Conservation (phyloP, 768 basidiomycete genomes). For the Rhodotorula babjevae region DNA sequence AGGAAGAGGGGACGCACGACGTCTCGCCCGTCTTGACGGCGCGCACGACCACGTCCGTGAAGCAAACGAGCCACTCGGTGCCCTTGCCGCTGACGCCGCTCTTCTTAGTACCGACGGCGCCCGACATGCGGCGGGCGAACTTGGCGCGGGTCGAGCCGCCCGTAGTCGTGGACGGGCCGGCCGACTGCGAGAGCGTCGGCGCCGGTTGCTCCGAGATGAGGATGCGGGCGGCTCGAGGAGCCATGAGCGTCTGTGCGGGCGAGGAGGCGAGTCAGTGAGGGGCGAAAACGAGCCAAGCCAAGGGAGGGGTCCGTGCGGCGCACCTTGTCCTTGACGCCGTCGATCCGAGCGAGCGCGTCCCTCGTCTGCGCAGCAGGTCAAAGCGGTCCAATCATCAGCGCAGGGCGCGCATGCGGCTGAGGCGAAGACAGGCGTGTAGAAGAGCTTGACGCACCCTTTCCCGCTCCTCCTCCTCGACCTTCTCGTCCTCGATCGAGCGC, state of each 20-base stretch:
- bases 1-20: conserved; percentile 41
- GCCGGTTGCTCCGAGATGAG: conserved; percentile 66
- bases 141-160: too few relatives aligned
- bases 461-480: conserved; percentile 90
- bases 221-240: conserved; percentile 81
- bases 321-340: conserved; percentile 87
- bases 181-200: background rate
- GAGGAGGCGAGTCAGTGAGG: background rate
- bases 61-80: conserved; percentile 91
- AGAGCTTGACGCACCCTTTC: conserved; percentile 55
- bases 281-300: background rate
- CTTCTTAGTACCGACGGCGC: background rate
- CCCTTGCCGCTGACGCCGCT: conserved; percentile 52
- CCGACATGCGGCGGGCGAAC: background rate
- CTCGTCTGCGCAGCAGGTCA: conserved; percentile 53
- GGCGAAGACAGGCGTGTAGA: too few relatives aligned
- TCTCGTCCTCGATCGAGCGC: conserved; percentile 94
- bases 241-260: conserved; percentile 56
- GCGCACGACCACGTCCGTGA: conserved; percentile 89
- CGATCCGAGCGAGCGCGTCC: conserved; percentile 91
- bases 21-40: conserved; percentile 89
- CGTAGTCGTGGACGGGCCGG: background rate
- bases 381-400: background rate
- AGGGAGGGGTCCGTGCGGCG: background rate
- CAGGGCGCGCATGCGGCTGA: too few relatives aligned